A percentile compares a stretch with the other conserved stretches of the same genome.
Conservation (phyloP, 768 basidiomycete genomes). For the Steccherinum ochraceum region DNA sequence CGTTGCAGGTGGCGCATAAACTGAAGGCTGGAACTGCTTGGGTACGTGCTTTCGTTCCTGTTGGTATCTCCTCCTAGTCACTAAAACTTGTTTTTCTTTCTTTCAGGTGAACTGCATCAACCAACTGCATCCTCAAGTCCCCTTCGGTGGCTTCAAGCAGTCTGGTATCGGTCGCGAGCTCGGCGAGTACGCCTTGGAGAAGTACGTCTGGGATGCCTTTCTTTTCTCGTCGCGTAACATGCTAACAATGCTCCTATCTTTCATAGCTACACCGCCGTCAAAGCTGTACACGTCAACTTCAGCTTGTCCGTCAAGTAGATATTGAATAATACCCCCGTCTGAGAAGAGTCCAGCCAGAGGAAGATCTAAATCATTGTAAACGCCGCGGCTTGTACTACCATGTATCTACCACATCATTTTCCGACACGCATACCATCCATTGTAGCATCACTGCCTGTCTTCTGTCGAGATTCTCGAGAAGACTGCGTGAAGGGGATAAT, state of each 20-base stretch:
- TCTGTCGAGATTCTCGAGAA: too few relatives aligned
- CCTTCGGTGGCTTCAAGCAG: conserved; percentile 73
- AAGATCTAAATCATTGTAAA: too few relatives aligned
- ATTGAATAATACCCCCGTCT: too few relatives aligned
- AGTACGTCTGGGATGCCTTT: too few relatives aligned
- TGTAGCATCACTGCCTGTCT: too few relatives aligned
- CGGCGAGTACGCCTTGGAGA: conserved; percentile 47
- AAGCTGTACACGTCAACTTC: conserved; percentile 64
- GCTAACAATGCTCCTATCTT: not conserved
- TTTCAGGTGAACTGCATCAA: conserved; percentile 39
- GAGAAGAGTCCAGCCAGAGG: too few relatives aligned
- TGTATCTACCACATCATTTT: too few relatives aligned
- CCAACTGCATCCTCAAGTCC: conserved; percentile 40
- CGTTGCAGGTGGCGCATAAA: conserved; percentile 62
- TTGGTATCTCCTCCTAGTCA: conserved; percentile 27
- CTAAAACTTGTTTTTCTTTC: too few relatives aligned
- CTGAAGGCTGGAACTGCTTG: conserved; percentile 81
- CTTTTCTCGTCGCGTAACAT: too few relatives aligned
- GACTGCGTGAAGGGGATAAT: too few relatives aligned
- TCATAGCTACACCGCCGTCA: conserved; percentile 61
- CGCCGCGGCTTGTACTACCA: too few relatives aligned
- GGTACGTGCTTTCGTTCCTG: conserved; percentile 28
- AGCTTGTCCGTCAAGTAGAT: not conserved
- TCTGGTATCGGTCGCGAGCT: conserved; percentile 66
- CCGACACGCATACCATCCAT: too few relatives aligned